Base-by-base conservation (phyloP, 768 basidiomycete species). In the Suillus subalutaceus region DNA sequence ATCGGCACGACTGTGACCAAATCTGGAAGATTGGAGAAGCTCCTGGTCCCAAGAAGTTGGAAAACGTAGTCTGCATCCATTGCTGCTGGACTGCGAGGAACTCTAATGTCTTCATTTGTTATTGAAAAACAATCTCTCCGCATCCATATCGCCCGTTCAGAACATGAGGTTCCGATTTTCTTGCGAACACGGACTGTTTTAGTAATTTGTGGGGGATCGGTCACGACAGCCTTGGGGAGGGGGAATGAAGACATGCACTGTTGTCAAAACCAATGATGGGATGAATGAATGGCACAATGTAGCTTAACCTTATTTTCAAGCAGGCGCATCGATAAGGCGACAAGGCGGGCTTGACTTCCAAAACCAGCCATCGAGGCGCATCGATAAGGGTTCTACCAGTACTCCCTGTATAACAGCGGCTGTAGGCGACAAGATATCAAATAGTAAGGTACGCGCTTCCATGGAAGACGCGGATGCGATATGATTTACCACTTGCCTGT, bases 341-440 rank as follows among this genome's bases (percentile, higher is more conserved):
- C 23, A 20, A 60, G 63, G 59, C 59, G 66, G 59, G 52, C 10
- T 48, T 32, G 32, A 1, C 56, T 70, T 59, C 70, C 62, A 53
- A 70, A 79, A 68, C 9, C 52, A 44, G 70, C 3, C 30, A 61
- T 67, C 68, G 71, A 72, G 70, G 71, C 46, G 65, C 69, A 79
- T 78, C 77, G 76, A 77, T 77, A 73, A 77, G 71, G 59, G 65
- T 67, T 62, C 32, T 26, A 12, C 53, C 5, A 55, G 44, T 23
- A 26, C 63, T 64, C 20, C 23, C 50, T 62, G 65, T 67, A 61
- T 55, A 64, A 50, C 38, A 55, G 62, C 61, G 57, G 62, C 65
- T 59, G 55, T 30, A 58, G 66, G 69, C 63, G 32, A 52, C 60
- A 67, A 35, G 50, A 63, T 63, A 63, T 66, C 65, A 63, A 32